These are phyloP conservation scores for Penicillium rolfsii DNA, from an alignment of 2,329 filamentous ascomycete species.

Conservation along the genomic window DNA sequence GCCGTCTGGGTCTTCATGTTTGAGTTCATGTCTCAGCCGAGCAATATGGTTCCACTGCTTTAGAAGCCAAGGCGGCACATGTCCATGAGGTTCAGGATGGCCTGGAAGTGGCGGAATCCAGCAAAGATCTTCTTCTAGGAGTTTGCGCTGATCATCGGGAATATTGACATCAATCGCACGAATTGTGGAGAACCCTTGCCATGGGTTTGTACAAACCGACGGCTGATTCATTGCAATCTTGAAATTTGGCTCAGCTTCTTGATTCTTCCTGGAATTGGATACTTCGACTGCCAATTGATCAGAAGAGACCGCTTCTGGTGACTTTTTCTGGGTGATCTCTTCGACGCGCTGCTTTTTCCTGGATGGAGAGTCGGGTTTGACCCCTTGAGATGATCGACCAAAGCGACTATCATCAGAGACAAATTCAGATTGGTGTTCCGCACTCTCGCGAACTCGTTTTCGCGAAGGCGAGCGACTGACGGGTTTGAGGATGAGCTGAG, in stretches of 20 bases:
- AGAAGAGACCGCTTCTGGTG: neutral
- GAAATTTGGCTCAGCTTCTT: neutral
- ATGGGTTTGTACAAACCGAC: constrained; percentile 25
- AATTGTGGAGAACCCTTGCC: constrained; percentile 44
- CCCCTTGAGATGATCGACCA: neutral
- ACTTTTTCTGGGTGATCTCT: neutral
- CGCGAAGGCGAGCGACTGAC: constrained; percentile 4
- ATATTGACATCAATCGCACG: constrained; percentile 50
- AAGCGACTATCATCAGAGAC: neutral
- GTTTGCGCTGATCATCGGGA: constrained; percentile 52
- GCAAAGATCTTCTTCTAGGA: constrained; percentile 52
- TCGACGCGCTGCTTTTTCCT: constrained; percentile 23
- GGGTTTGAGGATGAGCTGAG: neutral
- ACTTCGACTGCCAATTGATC: neutral
- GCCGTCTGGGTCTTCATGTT: constrained; percentile 1
- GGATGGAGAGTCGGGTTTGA: neutral
- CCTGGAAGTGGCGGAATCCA: constrained; percentile 44
- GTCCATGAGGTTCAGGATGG: constrained; percentile 30
- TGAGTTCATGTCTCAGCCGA: constrained; percentile 13
- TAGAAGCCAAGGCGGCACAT: constrained; percentile 42
- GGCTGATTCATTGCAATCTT: neutral
- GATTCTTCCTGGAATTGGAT: neutral
- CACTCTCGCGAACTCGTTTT: constrained; percentile 20
- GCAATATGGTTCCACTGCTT: constrained; percentile 42
- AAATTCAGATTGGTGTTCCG: neutral